Evolutionary conservation across 2,329 filamentous ascomycete species (phyloP).

Genomic region (Fusarium verrucosum): DNA sequence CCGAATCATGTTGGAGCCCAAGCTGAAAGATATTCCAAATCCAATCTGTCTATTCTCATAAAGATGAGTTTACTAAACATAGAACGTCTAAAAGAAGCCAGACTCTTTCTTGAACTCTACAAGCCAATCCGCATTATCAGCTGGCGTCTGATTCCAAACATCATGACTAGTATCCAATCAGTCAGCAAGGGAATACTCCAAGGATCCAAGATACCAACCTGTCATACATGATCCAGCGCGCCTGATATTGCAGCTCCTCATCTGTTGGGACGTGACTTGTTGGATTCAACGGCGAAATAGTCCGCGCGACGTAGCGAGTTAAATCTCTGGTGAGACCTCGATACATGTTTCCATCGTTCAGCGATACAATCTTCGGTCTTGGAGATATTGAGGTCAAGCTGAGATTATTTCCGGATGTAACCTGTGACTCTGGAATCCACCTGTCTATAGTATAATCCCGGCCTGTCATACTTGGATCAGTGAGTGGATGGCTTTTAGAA

Average conservation of each 20-base stretch:
- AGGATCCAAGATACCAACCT: constrained; percentile 19
- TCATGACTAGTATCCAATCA: not conserved
- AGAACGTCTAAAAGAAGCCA: not conserved
- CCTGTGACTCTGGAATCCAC: too few species aligned
- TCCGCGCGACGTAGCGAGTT: constrained; percentile 39
- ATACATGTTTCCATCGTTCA: constrained; percentile 22
- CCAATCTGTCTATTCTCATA: not conserved
- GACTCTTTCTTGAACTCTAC: constrained; percentile 11
- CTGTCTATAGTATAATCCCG: too few species aligned
- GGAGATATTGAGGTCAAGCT: rapidly evolving
- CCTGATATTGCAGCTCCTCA: constrained; percentile 49
- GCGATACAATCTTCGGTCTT: not conserved
- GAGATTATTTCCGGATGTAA: rapidly evolving
- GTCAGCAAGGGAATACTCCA: rapidly evolving
- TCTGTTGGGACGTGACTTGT: constrained; percentile 48
- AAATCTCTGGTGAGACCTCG: constrained; percentile 24
- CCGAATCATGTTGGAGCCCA: not conserved
- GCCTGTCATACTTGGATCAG: too few species aligned
- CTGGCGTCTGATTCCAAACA: constrained; percentile 20
- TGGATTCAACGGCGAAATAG: constrained; percentile 47
- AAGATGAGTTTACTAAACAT: too few species aligned
- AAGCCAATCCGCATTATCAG: constrained; percentile 13
- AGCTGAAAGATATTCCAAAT: not conserved
- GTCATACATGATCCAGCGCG: constrained; percentile 46
- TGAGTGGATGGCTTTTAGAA: not conserved